Conservation (phyloP, 2,329 filamentous ascomycete genomes). For the Aphanoascus verrucosus region DNA sequence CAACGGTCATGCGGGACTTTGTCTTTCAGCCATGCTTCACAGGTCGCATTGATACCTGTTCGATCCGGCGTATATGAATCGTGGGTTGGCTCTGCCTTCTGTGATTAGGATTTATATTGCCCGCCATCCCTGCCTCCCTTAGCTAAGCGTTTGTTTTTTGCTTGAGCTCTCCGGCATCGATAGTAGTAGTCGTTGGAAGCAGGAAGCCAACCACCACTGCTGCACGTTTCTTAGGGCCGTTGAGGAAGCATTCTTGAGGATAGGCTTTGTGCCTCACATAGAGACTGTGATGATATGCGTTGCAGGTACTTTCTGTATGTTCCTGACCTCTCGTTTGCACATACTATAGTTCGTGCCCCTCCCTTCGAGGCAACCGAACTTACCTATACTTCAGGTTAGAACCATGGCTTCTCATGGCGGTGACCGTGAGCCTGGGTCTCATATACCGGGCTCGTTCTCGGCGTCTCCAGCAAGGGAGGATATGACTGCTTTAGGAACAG, state of each 20-base stretch:
- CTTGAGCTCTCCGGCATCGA: no score
- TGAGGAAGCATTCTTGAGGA: neutral
- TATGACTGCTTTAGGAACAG: slow-evolving; percentile 7
- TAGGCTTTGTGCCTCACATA: neutral
- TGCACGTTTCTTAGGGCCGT: neutral
- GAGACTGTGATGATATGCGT: slow-evolving; percentile 10
- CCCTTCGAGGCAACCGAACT: neutral
- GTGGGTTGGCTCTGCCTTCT: neutral
- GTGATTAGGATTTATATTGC: neutral
- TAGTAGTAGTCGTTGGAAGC: neutral
- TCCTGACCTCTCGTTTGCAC: neutral
- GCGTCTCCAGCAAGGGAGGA: slow-evolving; percentile 9
- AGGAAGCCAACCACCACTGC: neutral
- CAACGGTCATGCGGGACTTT: slow-evolving; percentile 5
- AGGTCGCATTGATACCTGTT: neutral
- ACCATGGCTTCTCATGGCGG: slow-evolving; percentile 13
- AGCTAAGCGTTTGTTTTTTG: neutral
- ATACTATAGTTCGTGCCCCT: neutral
- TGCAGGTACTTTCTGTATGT: neutral
- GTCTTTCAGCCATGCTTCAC: neutral
- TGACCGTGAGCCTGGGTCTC: slow-evolving; percentile 5
- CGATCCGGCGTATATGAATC: neutral
- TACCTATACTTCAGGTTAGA: neutral
- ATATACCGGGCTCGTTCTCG: slow-evolving; percentile 1
- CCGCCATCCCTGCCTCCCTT: neutral